Base-by-base conservation (phyloP, 345 rosid genomes). In the Brassica incana region DNA sequence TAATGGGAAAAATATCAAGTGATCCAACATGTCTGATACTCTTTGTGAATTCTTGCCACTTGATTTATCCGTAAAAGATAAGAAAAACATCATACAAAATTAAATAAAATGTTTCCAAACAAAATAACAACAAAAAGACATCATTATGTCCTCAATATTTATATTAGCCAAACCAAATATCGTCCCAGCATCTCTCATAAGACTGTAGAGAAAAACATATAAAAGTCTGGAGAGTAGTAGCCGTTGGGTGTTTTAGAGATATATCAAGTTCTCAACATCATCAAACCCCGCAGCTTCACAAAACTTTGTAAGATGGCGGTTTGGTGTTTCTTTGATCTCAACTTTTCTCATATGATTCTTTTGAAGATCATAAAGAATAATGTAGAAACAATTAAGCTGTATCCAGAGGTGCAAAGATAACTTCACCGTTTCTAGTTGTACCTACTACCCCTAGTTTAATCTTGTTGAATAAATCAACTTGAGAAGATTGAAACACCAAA, bases 401-500 rank as follows among this genome's bases (percentile, higher is more conserved):
- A 48, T 71, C 58, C 1, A 32, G 12, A 25, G 69, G 77, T 43
- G 29, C 77, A 0, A 73, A 27, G 40, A 73, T 43, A 63, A 74
- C 48, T 40, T 74, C 70, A 2, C 45, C 45, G 48, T 63, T 63
- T 15, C 70, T 48, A 45, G 77, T 64, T 64, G 62, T 73, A 45
- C 48, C 69, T 27, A 1, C 0, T 5, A 64, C 33, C 45, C 7
- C 15, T 15, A 63, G 11, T 30, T 15, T 6, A 5, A 48, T 30
- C 48, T 14, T 48, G 3, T 64, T 6, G n/a, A 45, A 32, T 0
- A 30, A 9, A 30, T 48, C 1, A 60, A 64, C 16, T 45, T 64
- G 77, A 45, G 62, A 64, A 74, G 50, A 6, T 45, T 65, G 52
- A 69, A 65, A 18, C 50, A 45, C 77, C 32, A 74, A 5, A 48